These are phyloP conservation scores for Croton setiger DNA, from an alignment of 441 rosid species.

Conservation along the genomic window DNA sequence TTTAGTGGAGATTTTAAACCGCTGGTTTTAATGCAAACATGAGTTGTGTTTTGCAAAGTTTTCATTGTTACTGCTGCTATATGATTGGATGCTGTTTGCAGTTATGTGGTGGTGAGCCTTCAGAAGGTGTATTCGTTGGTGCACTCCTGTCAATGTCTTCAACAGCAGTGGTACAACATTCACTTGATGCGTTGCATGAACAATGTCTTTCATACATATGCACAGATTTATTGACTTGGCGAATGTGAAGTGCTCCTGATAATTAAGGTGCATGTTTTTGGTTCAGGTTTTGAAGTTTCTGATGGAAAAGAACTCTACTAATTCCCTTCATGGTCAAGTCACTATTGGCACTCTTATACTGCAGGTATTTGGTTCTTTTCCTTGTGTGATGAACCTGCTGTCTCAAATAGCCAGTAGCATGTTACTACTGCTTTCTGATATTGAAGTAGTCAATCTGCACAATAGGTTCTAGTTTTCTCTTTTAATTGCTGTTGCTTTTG, in stretches of 20 bases:
- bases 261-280: constrained; percentile 12
- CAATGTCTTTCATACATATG: neutral
- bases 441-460: constrained; percentile 2
- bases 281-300: constrained; percentile 82
- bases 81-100: constrained; percentile 37
- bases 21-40: constrained; percentile 1
- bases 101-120: constrained; percentile 89
- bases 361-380: constrained; percentile 42
- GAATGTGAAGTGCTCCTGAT: constrained; percentile 5
- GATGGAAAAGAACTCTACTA: constrained; percentile 69
- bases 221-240: neutral
- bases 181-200: neutral
- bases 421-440: constrained; percentile 5
- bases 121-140: constrained; percentile 89
- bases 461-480: constrained; percentile 3
- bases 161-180: constrained; percentile 79
- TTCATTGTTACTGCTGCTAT: constrained; percentile 16
- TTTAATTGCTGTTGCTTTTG: constrained; percentile 9
- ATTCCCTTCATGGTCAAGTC: constrained; percentile 47
- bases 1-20: constrained; percentile 2
- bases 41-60: constrained; percentile 1
- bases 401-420: neutral
- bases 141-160: constrained; percentile 92
- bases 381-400: neutral
- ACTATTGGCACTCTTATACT: constrained; percentile 84